Evolutionary conservation across 805 yeast genomes (phyloP).

Genomic region (Wickerhamomyces hampshirensis): DNA sequence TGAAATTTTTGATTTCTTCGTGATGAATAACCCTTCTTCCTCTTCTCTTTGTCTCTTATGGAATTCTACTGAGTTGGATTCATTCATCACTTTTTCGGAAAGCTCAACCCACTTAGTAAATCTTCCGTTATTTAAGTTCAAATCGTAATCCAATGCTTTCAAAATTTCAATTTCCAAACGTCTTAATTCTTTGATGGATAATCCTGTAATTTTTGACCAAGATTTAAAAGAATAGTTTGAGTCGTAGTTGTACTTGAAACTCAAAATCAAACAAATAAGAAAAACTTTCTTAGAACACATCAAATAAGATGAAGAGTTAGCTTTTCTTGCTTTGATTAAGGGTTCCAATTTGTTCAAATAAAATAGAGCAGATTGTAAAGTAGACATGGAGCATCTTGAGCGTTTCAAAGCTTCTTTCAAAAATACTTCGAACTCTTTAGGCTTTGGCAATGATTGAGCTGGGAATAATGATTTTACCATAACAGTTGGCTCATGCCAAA

Average conservation of each 20-base stretch:
- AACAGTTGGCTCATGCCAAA: slow-evolving; percentile 16
- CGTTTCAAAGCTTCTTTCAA: slow-evolving; percentile 40
- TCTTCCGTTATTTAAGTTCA: slow-evolving; percentile 45
- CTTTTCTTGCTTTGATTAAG: slow-evolving; percentile 11
- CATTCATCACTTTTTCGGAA: not conserved
- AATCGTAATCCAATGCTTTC: slow-evolving; percentile 47
- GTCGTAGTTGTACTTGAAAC: slow-evolving; percentile 72
- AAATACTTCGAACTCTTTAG: slow-evolving; percentile 19
- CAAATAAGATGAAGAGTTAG: slow-evolving; percentile 1
- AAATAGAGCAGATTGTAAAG: slow-evolving; percentile 62
- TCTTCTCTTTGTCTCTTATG: not conserved
- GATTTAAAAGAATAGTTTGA: slow-evolving; percentile 61
- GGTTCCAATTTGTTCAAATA: slow-evolving; percentile 50
- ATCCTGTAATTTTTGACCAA: slow-evolving; percentile 75
- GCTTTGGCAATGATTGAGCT: not conserved
- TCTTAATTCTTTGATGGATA: slow-evolving; percentile 45
- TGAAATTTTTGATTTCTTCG: too few relatives aligned
- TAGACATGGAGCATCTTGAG: slow-evolving; percentile 55
- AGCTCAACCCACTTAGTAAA: slow-evolving; percentile 38
- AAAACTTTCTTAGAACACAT: slow-evolving; percentile 62
- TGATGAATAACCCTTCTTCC: too few relatives aligned
- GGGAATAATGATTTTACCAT: not conserved
- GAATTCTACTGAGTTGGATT: not conserved
- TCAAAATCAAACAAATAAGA: slow-evolving; percentile 61
- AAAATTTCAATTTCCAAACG: slow-evolving; percentile 51